Evolutionary conservation across 2,329 filamentous ascomycete species (phyloP).

Genomic region (Calonectria montana): DNA sequence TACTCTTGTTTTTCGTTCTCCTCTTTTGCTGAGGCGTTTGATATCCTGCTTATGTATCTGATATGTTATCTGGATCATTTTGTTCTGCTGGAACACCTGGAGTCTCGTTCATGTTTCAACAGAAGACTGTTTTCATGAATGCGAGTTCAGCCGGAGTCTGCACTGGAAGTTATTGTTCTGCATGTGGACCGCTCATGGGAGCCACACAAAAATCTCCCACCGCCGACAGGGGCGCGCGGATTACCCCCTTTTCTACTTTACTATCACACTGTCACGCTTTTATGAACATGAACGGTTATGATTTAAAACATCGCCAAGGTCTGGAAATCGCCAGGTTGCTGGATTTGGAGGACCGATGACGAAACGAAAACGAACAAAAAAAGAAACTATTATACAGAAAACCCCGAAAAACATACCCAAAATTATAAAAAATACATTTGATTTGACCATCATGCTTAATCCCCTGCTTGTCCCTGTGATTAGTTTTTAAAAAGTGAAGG

Average conservation of each 20-base stretch:
- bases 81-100: constrained; percentile 9
- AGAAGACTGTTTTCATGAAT: not conserved
- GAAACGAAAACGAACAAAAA: constrained; percentile 16
- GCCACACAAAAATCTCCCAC: constrained; percentile 24
- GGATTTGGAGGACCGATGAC: constrained; percentile 14
- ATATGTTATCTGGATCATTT: not conserved
- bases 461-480: not conserved
- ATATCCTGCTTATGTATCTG: not conserved
- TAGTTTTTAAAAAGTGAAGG: too few relatives aligned
- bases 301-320: constrained; percentile 20
- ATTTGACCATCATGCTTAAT: not conserved
- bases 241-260: constrained; percentile 26
- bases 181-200: constrained; percentile 7
- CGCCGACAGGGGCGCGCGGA: constrained; percentile 29
- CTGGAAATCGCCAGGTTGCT: not conserved
- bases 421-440: not conserved
- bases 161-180: not conserved
- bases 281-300: constrained; percentile 29
- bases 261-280: constrained; percentile 19
- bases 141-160: not conserved
- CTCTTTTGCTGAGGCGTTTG: not conserved
- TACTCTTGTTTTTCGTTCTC: constrained; percentile 8
- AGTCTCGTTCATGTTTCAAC: constrained; percentile 9
- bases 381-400: not conserved
- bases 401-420: not conserved